Conservation (phyloP, 306 rosid species). For the Cicer cuneatum region DNA sequence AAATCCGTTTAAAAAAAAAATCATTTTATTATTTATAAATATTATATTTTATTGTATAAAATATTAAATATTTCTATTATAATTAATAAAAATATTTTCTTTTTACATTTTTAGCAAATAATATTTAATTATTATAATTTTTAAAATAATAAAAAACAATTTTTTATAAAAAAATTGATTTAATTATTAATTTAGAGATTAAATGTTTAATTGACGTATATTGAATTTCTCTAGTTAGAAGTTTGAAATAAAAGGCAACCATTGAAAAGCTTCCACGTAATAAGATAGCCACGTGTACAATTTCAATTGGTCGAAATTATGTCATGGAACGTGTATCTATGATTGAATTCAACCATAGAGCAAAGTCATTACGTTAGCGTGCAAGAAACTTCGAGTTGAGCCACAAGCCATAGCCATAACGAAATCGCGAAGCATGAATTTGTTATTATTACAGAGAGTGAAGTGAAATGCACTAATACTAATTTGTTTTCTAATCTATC, state of each 20-base stretch:
- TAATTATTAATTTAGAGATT: too few relatives aligned
- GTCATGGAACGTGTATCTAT: slow-evolving; percentile 53
- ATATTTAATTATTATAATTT: too few relatives aligned
- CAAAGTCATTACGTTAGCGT: background rate
- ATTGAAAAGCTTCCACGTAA: slow-evolving; percentile 55
- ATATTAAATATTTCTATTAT: too few relatives aligned
- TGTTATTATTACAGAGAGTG: background rate
- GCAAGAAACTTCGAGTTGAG: background rate
- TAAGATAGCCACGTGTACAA: background rate
- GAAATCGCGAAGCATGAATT: background rate
- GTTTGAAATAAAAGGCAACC: slow-evolving; percentile 1
- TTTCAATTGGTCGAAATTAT: slow-evolving; percentile 26
- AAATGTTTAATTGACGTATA: too few relatives aligned
- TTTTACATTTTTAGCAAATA: too few relatives aligned
- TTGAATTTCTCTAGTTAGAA: too few relatives aligned
- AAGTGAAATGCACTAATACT: background rate
- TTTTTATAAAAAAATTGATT: too few relatives aligned
- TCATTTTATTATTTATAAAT: too few relatives aligned
- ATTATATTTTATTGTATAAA: too few relatives aligned
- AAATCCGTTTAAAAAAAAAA: too few relatives aligned
- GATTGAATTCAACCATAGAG: background rate
- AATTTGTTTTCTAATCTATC: slow-evolving; percentile 13
- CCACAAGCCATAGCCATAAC: background rate
- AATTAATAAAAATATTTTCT: too few relatives aligned
- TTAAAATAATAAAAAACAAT: too few relatives aligned